phyloP scores from a whole-genome alignment of 1,139 yeast species.

The Debaryomycetaceae sp. region DNA sequence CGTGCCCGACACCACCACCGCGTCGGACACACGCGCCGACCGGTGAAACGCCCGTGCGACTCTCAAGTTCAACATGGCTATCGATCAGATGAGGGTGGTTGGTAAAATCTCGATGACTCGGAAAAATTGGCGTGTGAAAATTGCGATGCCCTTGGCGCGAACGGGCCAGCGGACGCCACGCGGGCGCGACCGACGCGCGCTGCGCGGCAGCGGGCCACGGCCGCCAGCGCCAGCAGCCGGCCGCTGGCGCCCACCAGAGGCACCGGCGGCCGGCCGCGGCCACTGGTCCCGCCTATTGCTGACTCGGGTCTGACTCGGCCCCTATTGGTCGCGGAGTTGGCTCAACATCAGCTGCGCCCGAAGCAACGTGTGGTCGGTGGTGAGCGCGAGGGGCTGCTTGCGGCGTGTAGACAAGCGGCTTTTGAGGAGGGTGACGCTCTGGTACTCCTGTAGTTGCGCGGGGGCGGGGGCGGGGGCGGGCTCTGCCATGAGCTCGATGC shows the following conservation, averaged over 20 bases:
- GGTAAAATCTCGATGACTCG: no score
- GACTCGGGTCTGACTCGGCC: conserved; percentile 1
- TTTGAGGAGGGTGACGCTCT: conserved; percentile 36
- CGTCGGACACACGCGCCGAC: conserved; percentile 16
- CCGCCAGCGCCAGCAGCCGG: background rate
- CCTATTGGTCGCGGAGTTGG: conserved; percentile 22
- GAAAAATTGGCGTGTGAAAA: no score
- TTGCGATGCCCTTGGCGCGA: no score
- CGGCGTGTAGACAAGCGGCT: conserved; percentile 36
- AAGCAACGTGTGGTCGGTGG: conserved; percentile 25
- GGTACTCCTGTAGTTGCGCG: no score
- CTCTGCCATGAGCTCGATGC: background rate
- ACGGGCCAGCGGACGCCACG: background rate
- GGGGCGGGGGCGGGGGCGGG: no score
- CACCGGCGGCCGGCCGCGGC: no score
- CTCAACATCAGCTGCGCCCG: conserved; percentile 43
- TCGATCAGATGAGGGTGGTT: background rate
- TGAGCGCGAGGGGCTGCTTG: conserved; percentile 13
- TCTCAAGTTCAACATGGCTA: conserved; percentile 3
- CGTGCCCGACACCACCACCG: conserved; percentile 43
- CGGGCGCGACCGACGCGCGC: conserved; percentile 1
- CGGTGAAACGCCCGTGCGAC: conserved; percentile 6
- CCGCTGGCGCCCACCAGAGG: no score
- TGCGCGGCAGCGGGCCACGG: background rate
- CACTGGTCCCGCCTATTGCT: no score